Conservation (phyloP, 306 rosid genomes). For the apple (Malus domestica) region ASM211411v1 NC_041801.1:17794001-17794500, state of each 20-base stretch:
- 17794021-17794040: not conserved
- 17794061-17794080: not conserved
- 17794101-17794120: not conserved
- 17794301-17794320: not conserved
- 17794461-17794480: not conserved
- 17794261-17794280: not conserved
- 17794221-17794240: not conserved
- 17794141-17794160: not conserved
- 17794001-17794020: not conserved
- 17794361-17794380: not conserved
- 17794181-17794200: not conserved
- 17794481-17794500: not conserved
- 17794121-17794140: not conserved
- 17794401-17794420: not conserved
- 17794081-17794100: not conserved
- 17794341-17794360: not conserved
- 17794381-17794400: not conserved
- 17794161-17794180: not conserved
- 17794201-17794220: not conserved
- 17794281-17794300: not conserved
- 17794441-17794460: not conserved
- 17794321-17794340: not conserved
- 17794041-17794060: not conserved
- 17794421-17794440: not conserved
- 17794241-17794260: not conserved